phyloP scores from a whole-genome alignment of 176 grass and related monocot species.

The Zizania latifolia region DNA sequence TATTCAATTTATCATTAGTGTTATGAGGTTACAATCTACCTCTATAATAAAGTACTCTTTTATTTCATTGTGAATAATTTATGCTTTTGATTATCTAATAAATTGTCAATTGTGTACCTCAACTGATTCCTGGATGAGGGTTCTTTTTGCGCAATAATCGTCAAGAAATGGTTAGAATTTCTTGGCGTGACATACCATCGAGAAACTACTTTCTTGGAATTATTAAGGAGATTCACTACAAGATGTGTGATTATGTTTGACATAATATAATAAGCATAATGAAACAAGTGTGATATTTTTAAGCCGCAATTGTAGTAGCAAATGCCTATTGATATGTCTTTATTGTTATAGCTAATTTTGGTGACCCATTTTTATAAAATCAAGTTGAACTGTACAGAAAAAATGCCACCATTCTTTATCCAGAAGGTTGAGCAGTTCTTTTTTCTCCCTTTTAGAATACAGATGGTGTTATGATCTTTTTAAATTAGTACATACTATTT shows the following conservation, averaged over 20 bases:
- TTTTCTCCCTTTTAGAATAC: slow-evolving; percentile 39
- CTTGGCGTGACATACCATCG: too few species aligned
- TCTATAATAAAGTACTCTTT: too few species aligned
- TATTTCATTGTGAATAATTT: too few species aligned
- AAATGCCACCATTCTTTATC: not conserved
- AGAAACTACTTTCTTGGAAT: not conserved
- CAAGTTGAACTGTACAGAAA: not conserved
- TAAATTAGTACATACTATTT: too few species aligned
- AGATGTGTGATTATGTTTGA: not conserved
- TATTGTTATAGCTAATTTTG: not conserved
- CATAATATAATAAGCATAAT: too few species aligned
- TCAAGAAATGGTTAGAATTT: too few species aligned
- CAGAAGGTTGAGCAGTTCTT: not conserved
- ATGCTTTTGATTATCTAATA: too few species aligned
- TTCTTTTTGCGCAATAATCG: too few species aligned
- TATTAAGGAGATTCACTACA: not conserved
- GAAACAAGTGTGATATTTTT: not conserved
- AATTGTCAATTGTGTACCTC: too few species aligned
- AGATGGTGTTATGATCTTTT: slow-evolving; percentile 68
- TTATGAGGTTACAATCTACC: too few species aligned
- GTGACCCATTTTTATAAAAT: not conserved
- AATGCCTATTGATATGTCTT: not conserved
- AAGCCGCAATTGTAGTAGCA: not conserved
- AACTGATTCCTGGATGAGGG: too few species aligned
- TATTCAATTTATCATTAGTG: too few species aligned